Conservation (phyloP, 495 filamentous ascomycete genomes). For the Antarctomyces pellizariae region DNA sequence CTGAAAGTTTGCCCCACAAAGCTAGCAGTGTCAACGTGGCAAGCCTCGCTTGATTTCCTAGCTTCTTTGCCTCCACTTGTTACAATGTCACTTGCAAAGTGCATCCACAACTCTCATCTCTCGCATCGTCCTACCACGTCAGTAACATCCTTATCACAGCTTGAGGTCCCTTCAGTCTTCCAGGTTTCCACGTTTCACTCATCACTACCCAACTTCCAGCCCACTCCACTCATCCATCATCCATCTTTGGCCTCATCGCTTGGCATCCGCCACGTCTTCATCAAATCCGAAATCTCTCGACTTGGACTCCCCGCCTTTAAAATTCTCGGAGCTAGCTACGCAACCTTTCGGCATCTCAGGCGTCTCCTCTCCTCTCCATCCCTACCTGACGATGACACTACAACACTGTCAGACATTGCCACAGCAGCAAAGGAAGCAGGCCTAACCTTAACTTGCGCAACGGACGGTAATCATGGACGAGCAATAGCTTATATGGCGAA, state of each 20-base stretch:
- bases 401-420: slow-evolving; percentile 18
- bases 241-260: slow-evolving; percentile 29
- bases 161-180: too few species aligned
- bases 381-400: slow-evolving; percentile 10
- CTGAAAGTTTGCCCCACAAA: too few species aligned
- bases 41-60: too few species aligned
- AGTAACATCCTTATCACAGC: too few species aligned
- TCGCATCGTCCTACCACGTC: too few species aligned
- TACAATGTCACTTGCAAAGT: too few species aligned
- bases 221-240: slow-evolving; percentile 26
- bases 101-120: too few species aligned
- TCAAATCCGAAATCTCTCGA: slow-evolving; percentile 35
- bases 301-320: slow-evolving; percentile 53
- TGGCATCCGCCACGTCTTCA: slow-evolving; percentile 25
- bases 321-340: slow-evolving; percentile 58
- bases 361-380: slow-evolving; percentile 17
- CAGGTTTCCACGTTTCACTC: slow-evolving; percentile 23
- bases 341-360: slow-evolving; percentile 29
- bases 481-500: slow-evolving; percentile 40
- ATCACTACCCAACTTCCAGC: slow-evolving; percentile 23
- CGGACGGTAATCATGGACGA: slow-evolving; percentile 52
- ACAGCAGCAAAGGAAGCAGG: slow-evolving; percentile 12
- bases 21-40: too few species aligned
- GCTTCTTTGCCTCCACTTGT: too few species aligned
- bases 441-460: slow-evolving; percentile 26